Base-by-base conservation (phyloP, 2,329 filamentous ascomycete species). In the Gliomastix tumulicola region DNA sequence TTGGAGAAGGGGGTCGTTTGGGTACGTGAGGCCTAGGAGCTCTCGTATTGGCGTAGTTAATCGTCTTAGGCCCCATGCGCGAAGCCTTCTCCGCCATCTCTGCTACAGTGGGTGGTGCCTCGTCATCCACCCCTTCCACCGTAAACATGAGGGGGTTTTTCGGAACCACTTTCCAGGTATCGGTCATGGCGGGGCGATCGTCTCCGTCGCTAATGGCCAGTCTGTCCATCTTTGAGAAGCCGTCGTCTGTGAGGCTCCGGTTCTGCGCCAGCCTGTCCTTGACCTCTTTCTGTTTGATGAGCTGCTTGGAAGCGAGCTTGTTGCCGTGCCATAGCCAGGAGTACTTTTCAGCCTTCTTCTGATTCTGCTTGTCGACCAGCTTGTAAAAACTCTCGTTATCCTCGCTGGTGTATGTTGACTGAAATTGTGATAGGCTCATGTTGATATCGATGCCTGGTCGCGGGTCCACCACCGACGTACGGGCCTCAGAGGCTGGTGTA, bases 321-420 rank as follows among this genome's bases (percentile, higher is more conserved):
- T 97, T 96, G 20, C 81, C 85, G 9, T 79, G 74, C 79, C 88
- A 94, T 32, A 97, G 68, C 84, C 90, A 96, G 2, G 80, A 79
- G 53, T 95, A 85, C 50, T 90, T 94, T 51, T 89, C 82, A 1
- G 84, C 82, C 35, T 74, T 77, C 56, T 88, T 90, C 42, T 81
- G 73, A 53, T 96, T 98, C 53, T 96, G 88, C 51, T 82, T 85
- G 62, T 98, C 92, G 20, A 97, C 68, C 2, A 98, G 70, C 49
- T 82, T 84, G 60, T 95, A 94, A 65, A 98, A 97, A 49, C 86
- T 94, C 55, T 96, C 92, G 54, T 97, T 97, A 57, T 98, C 92
- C 59, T 98, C 92, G 52, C 88, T 95, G 2, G 90, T 98, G 62
- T 96, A 97, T 47, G 86, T 90, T 4, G 84, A 75, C 54, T 98